Conservation (phyloP, 768 basidiomycete species). For the Hericium rajendrae region DNA sequence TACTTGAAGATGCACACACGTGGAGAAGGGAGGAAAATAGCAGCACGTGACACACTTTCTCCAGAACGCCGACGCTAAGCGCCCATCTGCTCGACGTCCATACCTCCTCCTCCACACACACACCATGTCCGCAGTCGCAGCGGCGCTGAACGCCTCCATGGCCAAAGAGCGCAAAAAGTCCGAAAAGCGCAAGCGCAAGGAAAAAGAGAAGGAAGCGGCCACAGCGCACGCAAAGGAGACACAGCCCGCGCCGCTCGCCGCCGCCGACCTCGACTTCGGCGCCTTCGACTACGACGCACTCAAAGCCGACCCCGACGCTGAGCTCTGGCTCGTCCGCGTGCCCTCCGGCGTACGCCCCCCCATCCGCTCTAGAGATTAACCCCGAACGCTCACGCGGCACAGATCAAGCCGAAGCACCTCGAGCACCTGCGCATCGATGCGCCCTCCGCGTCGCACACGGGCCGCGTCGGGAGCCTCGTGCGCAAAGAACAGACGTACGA, state of each 20-base stretch:
- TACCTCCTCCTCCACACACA: too few relatives aligned
- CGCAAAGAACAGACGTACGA: conserved; percentile 9
- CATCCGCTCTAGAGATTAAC: background rate
- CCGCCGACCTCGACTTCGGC: conserved; percentile 9
- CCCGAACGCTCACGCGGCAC: background rate
- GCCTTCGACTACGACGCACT: conserved; percentile 14
- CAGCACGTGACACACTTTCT: too few relatives aligned
- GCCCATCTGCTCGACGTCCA: too few relatives aligned
- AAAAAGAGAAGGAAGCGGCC: background rate
- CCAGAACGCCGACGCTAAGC: too few relatives aligned
- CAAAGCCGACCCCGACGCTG: conserved; percentile 6
- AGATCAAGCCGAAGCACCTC: conserved; percentile 8
- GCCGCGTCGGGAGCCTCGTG: conserved; percentile 5
- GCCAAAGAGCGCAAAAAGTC: background rate
- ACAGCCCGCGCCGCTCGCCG: background rate
- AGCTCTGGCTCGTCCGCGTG: conserved; percentile 14
- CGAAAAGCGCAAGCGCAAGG: background rate
- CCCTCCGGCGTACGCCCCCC: conserved; percentile 5
- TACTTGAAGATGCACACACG: too few relatives aligned
- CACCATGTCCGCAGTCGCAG: background rate
- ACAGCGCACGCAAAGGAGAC: background rate
- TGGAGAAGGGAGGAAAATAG: too few relatives aligned
- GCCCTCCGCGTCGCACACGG: background rate
- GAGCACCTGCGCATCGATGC: background rate
- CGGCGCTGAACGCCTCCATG: background rate